Evolutionary conservation across 148 eudicot species (phyloP), one percentile per base, ranked within the genome.

Genomic region (Spergularia bocconei): DNA sequence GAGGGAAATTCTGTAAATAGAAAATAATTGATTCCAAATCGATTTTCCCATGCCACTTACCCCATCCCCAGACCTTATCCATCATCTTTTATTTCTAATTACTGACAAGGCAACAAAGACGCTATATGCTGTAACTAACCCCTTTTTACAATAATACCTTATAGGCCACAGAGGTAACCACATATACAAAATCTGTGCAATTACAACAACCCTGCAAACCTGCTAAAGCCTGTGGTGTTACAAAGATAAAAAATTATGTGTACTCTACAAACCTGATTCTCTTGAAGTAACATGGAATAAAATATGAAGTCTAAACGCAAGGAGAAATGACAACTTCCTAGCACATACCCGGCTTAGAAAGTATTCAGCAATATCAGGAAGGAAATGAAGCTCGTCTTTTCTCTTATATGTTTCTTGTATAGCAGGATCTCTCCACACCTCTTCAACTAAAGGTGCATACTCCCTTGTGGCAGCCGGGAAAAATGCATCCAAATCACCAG

Each of bases 401-500:
- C 98, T 87, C 82, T 63, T 86, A 86, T 81, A 91, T 5, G 98
- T 92, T 76, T 85, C 90, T 78, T 89, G 99, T 80, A 96, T 92
- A 62, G 99, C 97, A 69, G 98, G 91, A 85, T 96, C 99, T 81
- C 75, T 91, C 99, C 99, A 96, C 21, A 96, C 90, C 80, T 96
- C 99, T 84, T 96, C 98, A 76, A 92, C 98, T 72, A 96, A 79
- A 21, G 99, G 99, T 74, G 99, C 98, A 82, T 92, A 92, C 77
- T 96, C 99, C 52, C 99, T 91, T 0, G 98, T 92, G 33, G 98
- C 98, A 19, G 98, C 99, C 14, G 99, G 99, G 69, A 96, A 92
- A 77, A 96, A 92, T 63, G 98, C 97, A 78, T 96, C 99, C 83
- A 96, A 85, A 83, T 92, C 97, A 74, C 99, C 99, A 2, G 97